Conservation (phyloP, 441 rosid species). For the Mallotus japonicus region DNA sequence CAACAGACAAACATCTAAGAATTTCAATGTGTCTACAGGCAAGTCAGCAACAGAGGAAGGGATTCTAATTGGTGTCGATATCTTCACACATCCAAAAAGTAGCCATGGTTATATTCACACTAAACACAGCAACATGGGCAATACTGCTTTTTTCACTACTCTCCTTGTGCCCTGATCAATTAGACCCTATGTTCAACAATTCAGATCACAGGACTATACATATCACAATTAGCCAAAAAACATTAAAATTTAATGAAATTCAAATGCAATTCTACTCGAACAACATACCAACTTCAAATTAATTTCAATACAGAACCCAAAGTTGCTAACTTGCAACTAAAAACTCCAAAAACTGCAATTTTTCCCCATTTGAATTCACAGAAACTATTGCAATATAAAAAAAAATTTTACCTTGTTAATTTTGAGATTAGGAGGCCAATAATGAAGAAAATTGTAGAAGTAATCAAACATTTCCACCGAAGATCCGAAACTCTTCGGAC, state of each 20-base stretch:
- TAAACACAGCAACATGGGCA: neutral
- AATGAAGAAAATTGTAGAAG: conserved; percentile 59
- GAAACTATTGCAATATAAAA: too few species aligned
- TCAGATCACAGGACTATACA: neutral
- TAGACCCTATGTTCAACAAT: neutral
- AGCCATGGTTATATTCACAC: neutral
- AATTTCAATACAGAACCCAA: too few species aligned
- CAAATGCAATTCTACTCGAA: neutral
- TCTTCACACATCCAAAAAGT: too few species aligned
- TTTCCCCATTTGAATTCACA: neutral
- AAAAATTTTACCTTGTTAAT: conserved; percentile 54
- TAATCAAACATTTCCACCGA: conserved; percentile 78
- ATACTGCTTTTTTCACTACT: neutral
- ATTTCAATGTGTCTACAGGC: too few species aligned
- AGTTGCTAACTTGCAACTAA: neutral
- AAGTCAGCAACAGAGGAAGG: too few species aligned
- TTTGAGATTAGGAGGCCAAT: conserved; percentile 66
- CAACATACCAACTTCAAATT: neutral
- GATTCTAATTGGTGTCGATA: too few species aligned
- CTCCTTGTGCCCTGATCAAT: neutral
- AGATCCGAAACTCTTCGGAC: conserved; percentile 78
- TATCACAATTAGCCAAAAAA: too few species aligned
- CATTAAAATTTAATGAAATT: neutral
- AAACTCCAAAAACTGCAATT: too few species aligned
- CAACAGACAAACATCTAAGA: too few species aligned